phyloP scores from a whole-genome alignment of 306 rosid species.

The Lathyrus tuberosus region DNA sequence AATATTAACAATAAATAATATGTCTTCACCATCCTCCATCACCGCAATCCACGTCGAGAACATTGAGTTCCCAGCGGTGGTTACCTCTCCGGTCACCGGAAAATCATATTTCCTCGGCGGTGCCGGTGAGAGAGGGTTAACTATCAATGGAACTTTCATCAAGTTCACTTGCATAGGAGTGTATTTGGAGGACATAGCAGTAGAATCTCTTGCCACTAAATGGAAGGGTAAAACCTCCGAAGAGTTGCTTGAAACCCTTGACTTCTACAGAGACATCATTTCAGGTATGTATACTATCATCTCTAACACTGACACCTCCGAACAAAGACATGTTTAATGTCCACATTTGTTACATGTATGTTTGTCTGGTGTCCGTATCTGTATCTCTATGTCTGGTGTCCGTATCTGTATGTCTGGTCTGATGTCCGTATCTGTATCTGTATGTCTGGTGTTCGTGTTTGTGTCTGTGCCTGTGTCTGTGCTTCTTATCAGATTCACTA shows the following conservation, averaged over 20 bases:
- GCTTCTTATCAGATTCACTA: too few relatives aligned
- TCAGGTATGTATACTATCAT: conserved; percentile 41
- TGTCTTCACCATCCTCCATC: conserved; percentile 37
- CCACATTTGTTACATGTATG: too few relatives aligned
- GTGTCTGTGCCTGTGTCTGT: too few relatives aligned
- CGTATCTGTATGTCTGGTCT: too few relatives aligned
- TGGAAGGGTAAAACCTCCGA: conserved; percentile 66
- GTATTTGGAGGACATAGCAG: conserved; percentile 69
- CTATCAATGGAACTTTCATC: conserved; percentile 62
- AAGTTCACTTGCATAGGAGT: conserved; percentile 86
- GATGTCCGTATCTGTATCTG: too few relatives aligned
- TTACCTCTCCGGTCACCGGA: conserved; percentile 25
- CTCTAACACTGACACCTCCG: too few relatives aligned
- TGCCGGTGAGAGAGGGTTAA: conserved; percentile 60
- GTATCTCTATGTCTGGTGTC: too few relatives aligned
- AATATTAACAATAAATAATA: too few relatives aligned
- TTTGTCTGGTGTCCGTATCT: too few relatives aligned
- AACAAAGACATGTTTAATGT: too few relatives aligned
- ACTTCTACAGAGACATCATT: conserved; percentile 71
- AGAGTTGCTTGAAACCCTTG: conserved; percentile 53
- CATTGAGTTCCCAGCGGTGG: conserved; percentile 37
- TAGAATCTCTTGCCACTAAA: conserved; percentile 57
- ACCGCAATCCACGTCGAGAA: conserved; percentile 35
- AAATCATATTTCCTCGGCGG: conserved; percentile 47
- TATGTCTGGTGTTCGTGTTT: too few relatives aligned